These are phyloP conservation scores for Russula griseocarnosa DNA, from an alignment of 768 basidiomycete species.

Conservation along the genomic window DNA sequence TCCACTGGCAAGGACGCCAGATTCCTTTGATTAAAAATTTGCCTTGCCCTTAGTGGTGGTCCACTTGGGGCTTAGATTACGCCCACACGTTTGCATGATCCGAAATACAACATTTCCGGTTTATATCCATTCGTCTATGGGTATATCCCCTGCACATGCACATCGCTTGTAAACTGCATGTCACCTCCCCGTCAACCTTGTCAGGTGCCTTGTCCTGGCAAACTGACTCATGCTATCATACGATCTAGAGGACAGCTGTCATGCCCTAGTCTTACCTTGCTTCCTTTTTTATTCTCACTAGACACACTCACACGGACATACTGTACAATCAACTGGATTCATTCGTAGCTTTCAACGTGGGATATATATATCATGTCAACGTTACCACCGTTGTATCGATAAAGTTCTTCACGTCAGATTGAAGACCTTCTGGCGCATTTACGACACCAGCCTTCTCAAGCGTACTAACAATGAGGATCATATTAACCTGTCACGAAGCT, in stretches of 20 bases:
- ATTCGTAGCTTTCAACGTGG: neutral
- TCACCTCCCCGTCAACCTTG: neutral
- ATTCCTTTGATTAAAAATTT: neutral
- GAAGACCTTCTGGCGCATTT: conserved; percentile 50
- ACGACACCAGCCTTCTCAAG: conserved; percentile 77
- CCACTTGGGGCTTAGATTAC: neutral
- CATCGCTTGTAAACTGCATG: too few relatives aligned
- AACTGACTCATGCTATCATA: neutral
- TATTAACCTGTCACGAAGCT: conserved; percentile 2
- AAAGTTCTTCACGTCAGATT: conserved; percentile 23
- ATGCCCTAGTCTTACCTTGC: neutral
- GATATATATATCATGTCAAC: conserved; percentile 18
- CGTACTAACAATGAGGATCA: conserved; percentile 43
- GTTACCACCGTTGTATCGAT: conserved; percentile 20
- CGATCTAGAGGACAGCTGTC: neutral
- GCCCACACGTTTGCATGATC: neutral
- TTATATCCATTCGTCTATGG: neutral
- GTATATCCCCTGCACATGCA: neutral
- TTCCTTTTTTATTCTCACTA: neutral
- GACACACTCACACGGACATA: conserved; percentile 2
- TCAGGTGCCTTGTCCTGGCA: neutral
- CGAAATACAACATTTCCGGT: neutral
- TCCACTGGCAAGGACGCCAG: neutral
- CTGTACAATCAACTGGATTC: neutral
- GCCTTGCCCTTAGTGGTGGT: neutral